These are phyloP conservation scores for Euphorbia corollata DNA, from an alignment of 441 rosid genomes.

Conservation along the genomic window DNA sequence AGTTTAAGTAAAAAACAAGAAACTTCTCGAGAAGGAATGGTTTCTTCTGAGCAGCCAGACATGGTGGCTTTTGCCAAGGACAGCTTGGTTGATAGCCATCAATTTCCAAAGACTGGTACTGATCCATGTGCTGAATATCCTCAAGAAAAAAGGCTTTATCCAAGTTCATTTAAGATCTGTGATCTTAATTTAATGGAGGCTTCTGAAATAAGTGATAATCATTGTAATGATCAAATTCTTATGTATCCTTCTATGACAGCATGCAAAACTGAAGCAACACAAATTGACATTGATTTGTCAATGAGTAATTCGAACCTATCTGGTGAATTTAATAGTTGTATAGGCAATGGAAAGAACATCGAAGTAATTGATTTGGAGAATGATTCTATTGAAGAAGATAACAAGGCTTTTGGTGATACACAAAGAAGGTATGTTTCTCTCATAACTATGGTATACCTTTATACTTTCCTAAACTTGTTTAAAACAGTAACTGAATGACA, in stretches of 20 bases:
- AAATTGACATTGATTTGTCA: slow-evolving; percentile 69
- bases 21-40: slow-evolving; percentile 26
- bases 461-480: background rate
- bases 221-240: slow-evolving; percentile 32
- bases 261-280: slow-evolving; percentile 40
- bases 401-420: slow-evolving; percentile 34
- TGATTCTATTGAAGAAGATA: slow-evolving; percentile 54
- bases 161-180: slow-evolving; percentile 76
- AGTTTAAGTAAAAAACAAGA: slow-evolving; percentile 29
- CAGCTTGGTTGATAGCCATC: slow-evolving; percentile 28
- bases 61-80: slow-evolving; percentile 24
- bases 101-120: slow-evolving; percentile 26
- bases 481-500: background rate
- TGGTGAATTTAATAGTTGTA: slow-evolving; percentile 38
- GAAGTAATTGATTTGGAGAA: slow-evolving; percentile 87
- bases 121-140: slow-evolving; percentile 19
- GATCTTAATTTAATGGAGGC: slow-evolving; percentile 84
- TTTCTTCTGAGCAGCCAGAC: slow-evolving; percentile 30
- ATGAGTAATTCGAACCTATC: slow-evolving; percentile 57
- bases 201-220: slow-evolving; percentile 49
- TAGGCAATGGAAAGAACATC: slow-evolving; percentile 52
- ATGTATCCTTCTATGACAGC: slow-evolving; percentile 31
- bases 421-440: slow-evolving; percentile 50
- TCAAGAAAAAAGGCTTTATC: slow-evolving; percentile 66
- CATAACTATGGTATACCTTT: slow-evolving; percentile 8